Percentiles rank a stretch among this genome's conserved stretches.
Evolutionary conservation across 148 eudicot genomes (phyloP).

Genomic region (Cornus controversa): DNA sequence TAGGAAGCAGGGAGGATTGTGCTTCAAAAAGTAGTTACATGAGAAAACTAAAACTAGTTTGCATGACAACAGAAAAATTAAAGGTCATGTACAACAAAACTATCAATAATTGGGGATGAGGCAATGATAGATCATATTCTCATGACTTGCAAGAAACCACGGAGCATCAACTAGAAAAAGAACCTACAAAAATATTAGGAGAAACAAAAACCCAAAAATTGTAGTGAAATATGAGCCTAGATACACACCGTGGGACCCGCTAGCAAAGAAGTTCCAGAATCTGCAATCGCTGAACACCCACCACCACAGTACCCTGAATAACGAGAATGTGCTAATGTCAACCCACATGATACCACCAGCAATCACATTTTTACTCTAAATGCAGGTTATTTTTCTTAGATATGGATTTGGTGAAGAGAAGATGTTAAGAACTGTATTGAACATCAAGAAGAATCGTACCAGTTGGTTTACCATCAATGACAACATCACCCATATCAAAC

Average conservation of each 20-base stretch:
- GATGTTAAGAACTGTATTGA: not conserved
- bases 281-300: slow-evolving; percentile 96
- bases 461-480: slow-evolving; percentile 66
- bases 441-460: slow-evolving; percentile 42
- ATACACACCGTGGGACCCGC: slow-evolving; percentile 86
- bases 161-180: not conserved
- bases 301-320: slow-evolving; percentile 59
- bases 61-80: no score
- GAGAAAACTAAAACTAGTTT: not conserved
- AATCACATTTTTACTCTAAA: not conserved
- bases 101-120: not conserved
- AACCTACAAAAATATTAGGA: not conserved
- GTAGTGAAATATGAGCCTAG: not conserved
- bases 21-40: not conserved
- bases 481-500: slow-evolving; percentile 95
- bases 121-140: not conserved
- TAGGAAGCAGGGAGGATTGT: not conserved
- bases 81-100: no score
- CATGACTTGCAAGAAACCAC: not conserved
- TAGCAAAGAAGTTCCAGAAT: slow-evolving; percentile 92
- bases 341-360: not conserved
- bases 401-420: no score
- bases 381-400: not conserved
- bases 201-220: not conserved
- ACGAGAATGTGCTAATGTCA: not conserved